These are phyloP conservation scores for Skeletonema marinoi DNA, from an alignment of 108 stramenopile species.

Conservation along the genomic window DNA sequence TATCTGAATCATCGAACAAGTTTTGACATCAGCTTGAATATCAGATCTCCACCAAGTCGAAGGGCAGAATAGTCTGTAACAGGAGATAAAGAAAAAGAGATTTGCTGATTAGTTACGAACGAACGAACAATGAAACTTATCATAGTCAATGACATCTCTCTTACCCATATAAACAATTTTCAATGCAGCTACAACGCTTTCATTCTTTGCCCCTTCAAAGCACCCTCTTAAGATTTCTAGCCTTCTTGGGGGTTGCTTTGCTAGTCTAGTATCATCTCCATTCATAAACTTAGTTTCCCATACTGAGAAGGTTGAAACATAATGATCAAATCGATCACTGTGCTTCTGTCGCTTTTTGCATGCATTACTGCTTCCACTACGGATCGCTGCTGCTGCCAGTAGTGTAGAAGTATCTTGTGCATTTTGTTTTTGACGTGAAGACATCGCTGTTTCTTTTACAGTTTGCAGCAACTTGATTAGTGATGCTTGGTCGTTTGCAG, in stretches of 20 bases:
- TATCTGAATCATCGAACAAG: background rate
- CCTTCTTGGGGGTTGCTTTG: slow-evolving; percentile 24
- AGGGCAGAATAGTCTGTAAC: slow-evolving; percentile 65
- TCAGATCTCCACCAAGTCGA: slow-evolving; percentile 69
- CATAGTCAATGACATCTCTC: background rate
- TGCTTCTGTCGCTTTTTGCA: slow-evolving; percentile 47
- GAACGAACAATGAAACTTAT: background rate
- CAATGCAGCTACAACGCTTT: slow-evolving; percentile 70
- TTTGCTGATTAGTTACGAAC: background rate
- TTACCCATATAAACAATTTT: slow-evolving; percentile 73
- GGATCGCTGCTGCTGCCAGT: slow-evolving; percentile 33
- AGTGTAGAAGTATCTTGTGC: slow-evolving; percentile 20
- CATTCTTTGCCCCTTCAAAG: slow-evolving; percentile 78
- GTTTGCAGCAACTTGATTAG: slow-evolving; percentile 2
- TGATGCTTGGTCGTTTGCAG: background rate
- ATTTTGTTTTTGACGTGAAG: background rate
- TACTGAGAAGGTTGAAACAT: slow-evolving; percentile 64
- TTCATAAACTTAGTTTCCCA: slow-evolving; percentile 69
- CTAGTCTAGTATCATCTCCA: slow-evolving; percentile 14
- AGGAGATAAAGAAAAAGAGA: slow-evolving; percentile 4
- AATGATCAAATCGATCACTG: slow-evolving; percentile 70
- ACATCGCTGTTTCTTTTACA: slow-evolving; percentile 12
- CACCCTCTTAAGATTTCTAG: slow-evolving; percentile 79
- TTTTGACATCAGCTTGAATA: slow-evolving; percentile 63
- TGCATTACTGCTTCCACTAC: slow-evolving; percentile 15